Conservation (phyloP, 2,329 filamentous ascomycete genomes). For the Calonectria leucothoes region DNA sequence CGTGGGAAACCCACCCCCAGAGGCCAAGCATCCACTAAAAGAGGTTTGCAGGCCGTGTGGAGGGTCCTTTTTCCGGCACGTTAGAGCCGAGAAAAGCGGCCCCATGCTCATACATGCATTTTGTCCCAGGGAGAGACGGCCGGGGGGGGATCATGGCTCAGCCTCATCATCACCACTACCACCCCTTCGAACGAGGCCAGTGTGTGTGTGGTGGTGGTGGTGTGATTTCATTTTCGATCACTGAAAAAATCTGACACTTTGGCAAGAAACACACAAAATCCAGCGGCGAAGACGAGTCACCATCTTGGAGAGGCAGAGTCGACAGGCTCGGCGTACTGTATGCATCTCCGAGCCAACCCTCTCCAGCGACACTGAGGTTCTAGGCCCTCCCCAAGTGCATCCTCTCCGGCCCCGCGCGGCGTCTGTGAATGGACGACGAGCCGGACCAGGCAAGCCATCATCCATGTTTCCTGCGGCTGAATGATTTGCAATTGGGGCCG, state of each 20-base stretch:
- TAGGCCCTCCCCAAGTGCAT: not conserved
- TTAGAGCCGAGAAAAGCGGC: conserved; percentile 30
- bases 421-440: conserved; percentile 1
- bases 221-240: not conserved
- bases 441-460: not conserved
- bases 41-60: conserved; percentile 1
- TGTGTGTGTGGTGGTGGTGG: too few species aligned
- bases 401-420: not conserved
- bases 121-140: not conserved
- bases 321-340: not conserved
- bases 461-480: conserved; percentile 8
- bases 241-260: not conserved
- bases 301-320: not conserved
- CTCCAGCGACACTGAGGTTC: not conserved
- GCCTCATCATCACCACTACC: not conserved
- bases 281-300: not conserved
- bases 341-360: not conserved
- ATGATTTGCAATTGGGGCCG: not conserved
- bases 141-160: not conserved
- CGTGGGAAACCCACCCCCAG: conserved; percentile 11
- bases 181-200: not conserved
- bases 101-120: not conserved
- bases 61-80: conserved; percentile 33
- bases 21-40: not conserved
- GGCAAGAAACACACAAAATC: not conserved